These are phyloP conservation scores for Solanum aculeatissimum DNA, from an alignment of 305 asterid species.

Conservation along the genomic window DNA sequence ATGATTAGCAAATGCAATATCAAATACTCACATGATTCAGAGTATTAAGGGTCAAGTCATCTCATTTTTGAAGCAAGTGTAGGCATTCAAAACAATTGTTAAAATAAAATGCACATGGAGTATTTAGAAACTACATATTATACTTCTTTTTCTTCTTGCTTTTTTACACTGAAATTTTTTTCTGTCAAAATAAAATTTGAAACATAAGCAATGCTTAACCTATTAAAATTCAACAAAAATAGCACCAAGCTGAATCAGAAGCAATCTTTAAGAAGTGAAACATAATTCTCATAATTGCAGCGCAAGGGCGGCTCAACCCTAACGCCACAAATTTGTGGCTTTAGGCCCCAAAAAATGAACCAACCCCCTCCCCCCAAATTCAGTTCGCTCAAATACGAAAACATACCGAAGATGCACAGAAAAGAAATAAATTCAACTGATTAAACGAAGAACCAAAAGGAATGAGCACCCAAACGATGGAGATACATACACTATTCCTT, in stretches of 20 bases:
- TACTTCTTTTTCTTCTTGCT: background rate
- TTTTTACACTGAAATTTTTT: background rate
- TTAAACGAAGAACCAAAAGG: too few relatives aligned
- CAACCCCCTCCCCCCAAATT: too few relatives aligned
- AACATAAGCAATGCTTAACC: background rate
- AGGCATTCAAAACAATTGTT: background rate
- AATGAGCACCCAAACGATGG: too few relatives aligned
- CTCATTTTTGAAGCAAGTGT: background rate
- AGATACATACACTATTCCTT: too few relatives aligned
- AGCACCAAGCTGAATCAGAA: background rate
- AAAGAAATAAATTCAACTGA: too few relatives aligned
- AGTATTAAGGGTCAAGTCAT: background rate
- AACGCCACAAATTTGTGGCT: too few relatives aligned
- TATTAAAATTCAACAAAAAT: background rate
- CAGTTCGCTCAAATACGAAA: too few relatives aligned
- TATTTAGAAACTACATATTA: too few relatives aligned
- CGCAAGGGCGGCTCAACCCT: background rate
- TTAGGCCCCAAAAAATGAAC: too few relatives aligned
- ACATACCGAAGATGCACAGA: too few relatives aligned
- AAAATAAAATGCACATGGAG: background rate
- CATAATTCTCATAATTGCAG: background rate
- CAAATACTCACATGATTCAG: too few relatives aligned
- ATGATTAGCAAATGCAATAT: background rate
- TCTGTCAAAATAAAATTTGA: background rate
- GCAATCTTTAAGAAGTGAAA: background rate